Evolutionary conservation across 2,329 filamentous ascomycete genomes (phyloP).

Genomic region (Grosmannia penicillata): DNA sequence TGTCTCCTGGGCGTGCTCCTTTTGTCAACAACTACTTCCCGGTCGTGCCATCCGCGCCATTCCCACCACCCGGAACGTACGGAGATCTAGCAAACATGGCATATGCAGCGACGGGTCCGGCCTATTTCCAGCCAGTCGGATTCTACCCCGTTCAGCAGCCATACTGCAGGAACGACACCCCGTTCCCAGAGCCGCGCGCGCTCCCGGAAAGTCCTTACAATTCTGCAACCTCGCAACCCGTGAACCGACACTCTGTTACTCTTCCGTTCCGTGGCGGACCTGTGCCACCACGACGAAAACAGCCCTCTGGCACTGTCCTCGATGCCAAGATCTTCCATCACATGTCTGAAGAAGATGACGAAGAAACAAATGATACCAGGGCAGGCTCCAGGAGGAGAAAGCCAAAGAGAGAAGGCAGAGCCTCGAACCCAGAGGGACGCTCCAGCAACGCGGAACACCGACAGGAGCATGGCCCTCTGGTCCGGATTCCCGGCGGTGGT

Average conservation of each 20-base stretch:
- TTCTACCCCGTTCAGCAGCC: slow-evolving; percentile 1
- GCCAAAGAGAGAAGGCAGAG: no score
- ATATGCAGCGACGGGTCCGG: neutral
- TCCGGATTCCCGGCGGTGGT: no score
- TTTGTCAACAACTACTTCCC: neutral
- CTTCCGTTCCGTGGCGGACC: neutral
- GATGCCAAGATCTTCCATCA: neutral
- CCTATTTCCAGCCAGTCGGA: neutral
- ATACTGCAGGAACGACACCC: neutral
- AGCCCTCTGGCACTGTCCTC: neutral
- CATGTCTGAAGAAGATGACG: neutral
- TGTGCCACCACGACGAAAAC: neutral
- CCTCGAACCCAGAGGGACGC: no score
- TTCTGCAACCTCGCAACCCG: no score
- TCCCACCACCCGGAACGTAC: neutral
- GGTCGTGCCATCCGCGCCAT: neutral
- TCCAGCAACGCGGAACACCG: no score
- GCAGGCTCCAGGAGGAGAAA: neutral
- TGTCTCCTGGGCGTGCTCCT: neutral
- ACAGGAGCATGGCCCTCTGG: no score
- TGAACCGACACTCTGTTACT: no score
- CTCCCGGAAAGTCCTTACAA: no score
- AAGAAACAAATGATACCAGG: no score
- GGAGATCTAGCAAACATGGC: neutral
- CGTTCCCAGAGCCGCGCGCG: no score